Base-by-base conservation (phyloP, 2,329 filamentous ascomycete genomes). In the Chaetoscypha palmicola region DNA sequence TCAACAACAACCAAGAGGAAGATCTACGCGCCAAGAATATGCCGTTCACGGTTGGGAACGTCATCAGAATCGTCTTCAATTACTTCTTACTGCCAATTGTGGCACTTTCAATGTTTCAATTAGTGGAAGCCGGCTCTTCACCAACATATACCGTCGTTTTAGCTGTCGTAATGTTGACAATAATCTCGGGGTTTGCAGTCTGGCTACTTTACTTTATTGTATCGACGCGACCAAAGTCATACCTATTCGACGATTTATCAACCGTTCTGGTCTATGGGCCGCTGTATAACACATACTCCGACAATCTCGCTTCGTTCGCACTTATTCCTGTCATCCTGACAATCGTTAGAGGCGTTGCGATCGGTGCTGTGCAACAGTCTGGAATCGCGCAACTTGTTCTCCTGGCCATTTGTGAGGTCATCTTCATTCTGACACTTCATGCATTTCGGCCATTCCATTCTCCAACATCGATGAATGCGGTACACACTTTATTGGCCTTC, bases 201-300 rank as follows among this genome's bases (percentile, higher is more conserved):
- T 95, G 89, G 81, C 77, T 94, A 20, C 77, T 95, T 37, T 79
- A 79, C 58, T 72, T 94, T 39, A 91, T 97, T 56, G 79, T 83
- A 45, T 79, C 73, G 19, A 92, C 87, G 1, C 81, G 85, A 51
- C 90, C 90, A 4, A 82, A 89, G 48, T 85, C 88, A 1, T 84
- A 88, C 53, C 73, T 98, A 8, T 98, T 96, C 62, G 92, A 98
- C 64, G 89, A 97, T 58, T 72, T 98, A 38, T 81, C 88, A 5
- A 96, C 88, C 0, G 81, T 97, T 7, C 72, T 98, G 2, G 74
- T 88, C 1, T 97, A 95, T 57, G 92, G 92, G 0, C 88, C 92
- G 4, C 71, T 98, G 5, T 98, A 98, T 66, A 98, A 98, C 66
- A 98, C 92, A 0, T 97, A 94, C 63, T 92, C 86, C 19, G 92